Conservation (phyloP, 768 basidiomycete genomes). For the Boletus sensibilis region DNA sequence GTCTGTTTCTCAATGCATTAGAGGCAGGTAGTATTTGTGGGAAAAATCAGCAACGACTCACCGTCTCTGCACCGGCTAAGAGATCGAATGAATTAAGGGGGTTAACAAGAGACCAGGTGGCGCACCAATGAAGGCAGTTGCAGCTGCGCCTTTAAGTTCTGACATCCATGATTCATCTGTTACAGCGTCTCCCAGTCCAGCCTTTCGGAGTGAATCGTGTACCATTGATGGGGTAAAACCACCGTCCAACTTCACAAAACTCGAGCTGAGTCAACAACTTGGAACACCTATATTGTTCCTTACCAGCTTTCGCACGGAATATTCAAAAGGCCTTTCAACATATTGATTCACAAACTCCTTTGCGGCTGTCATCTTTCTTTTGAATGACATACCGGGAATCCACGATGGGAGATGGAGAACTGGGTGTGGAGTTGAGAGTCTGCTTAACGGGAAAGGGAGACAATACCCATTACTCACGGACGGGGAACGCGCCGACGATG, state of each 20-base stretch:
- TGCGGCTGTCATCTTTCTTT: background rate
- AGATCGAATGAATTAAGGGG: no score
- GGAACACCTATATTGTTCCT: no score
- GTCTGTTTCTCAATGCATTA: background rate
- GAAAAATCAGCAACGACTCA: background rate
- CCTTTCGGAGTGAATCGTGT: background rate
- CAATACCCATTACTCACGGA: no score
- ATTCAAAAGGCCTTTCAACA: background rate
- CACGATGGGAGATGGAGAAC: constrained; percentile 7
- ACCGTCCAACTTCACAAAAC: no score
- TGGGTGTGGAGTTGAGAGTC: background rate
- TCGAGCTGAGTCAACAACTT: no score
- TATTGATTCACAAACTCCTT: background rate
- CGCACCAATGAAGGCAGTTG: constrained; percentile 6
- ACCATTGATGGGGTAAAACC: background rate
- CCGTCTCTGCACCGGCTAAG: constrained; percentile 11
- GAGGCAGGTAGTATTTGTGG: no score
- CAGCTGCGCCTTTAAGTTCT: constrained; percentile 1
- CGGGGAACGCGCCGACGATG: no score
- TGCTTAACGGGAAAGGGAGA: background rate
- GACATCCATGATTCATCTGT: background rate
- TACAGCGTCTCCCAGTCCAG: no score
- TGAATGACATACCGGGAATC: constrained; percentile 12
- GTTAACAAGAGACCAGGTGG: background rate
- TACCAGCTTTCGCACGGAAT: background rate